Percentiles rank a stretch among this genome's conserved stretches.
Evolutionary conservation across 1,284 basidiomycete species (phyloP).

Genomic region (Leccinum angustisporum): DNA sequence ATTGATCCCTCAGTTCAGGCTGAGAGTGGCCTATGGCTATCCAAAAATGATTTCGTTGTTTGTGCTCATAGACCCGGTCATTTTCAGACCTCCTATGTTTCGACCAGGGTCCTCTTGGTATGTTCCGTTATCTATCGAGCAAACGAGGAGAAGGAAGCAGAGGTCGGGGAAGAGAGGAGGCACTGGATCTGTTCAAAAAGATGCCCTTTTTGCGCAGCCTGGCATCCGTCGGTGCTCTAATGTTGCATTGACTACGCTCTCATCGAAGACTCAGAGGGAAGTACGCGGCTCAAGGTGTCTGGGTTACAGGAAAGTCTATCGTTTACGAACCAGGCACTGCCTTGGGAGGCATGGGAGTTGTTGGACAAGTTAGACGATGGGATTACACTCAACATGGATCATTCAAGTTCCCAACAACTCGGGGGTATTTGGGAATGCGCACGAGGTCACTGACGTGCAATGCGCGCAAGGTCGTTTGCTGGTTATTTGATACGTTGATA

Average conservation of each 20-base stretch:
- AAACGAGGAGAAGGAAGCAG: background rate
- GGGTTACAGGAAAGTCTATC: conserved; percentile 56
- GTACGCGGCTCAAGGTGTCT: conserved; percentile 60
- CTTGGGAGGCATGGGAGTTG: conserved; percentile 48
- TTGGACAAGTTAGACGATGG: conserved; percentile 44
- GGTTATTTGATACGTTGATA: conserved; percentile 66
- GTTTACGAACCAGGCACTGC: conserved; percentile 46
- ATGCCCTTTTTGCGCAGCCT: conserved; percentile 70
- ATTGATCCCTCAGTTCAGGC: conserved; percentile 34
- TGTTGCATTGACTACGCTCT: conserved; percentile 70
- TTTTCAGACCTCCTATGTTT: conserved; percentile 38
- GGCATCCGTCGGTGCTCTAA: conserved; percentile 70
- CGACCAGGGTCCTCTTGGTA: conserved; percentile 45
- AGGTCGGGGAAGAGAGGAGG: conserved; percentile 53
- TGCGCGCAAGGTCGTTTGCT: conserved; percentile 54
- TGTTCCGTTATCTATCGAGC: conserved; percentile 6
- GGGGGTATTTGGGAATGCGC: conserved; percentile 21
- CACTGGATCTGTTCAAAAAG: conserved; percentile 48
- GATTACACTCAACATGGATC: conserved; percentile 54
- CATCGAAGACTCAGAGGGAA: conserved; percentile 32
- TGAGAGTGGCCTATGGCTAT: conserved; percentile 57
- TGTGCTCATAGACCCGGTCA: conserved; percentile 80
- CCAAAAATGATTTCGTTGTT: conserved; percentile 74
- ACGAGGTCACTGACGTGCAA: conserved; percentile 36
- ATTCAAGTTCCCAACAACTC: conserved; percentile 47